phyloP scores from a whole-genome alignment of 306 rosid genomes.

The Mimosa bimucronata region DNA sequence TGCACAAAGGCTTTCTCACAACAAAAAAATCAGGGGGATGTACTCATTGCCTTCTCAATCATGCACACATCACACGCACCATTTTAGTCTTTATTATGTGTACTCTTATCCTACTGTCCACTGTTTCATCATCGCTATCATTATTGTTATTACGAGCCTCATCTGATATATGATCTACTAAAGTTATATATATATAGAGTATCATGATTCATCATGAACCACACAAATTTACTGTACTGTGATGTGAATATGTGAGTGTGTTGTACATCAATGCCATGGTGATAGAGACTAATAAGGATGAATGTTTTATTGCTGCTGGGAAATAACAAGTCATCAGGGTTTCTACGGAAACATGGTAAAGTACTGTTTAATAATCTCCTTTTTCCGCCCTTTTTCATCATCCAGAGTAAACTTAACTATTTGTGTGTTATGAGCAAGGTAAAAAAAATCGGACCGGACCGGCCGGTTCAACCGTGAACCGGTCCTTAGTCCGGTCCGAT shows the following conservation, averaged over 20 bases:
- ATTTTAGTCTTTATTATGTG: neutral
- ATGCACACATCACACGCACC: slow-evolving; percentile 24
- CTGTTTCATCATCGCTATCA: slow-evolving; percentile 19
- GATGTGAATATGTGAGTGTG: neutral
- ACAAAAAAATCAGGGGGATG: neutral
- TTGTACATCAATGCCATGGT: neutral
- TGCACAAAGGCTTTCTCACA: slow-evolving; percentile 6
- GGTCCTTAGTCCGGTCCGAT: no score
- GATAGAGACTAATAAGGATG: neutral
- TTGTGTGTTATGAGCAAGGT: no score
- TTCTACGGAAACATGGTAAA: neutral
- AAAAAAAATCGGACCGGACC: no score
- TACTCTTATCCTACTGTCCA: neutral
- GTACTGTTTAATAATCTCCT: neutral
- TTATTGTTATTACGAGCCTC: neutral
- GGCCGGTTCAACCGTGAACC: no score
- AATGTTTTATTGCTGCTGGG: neutral
- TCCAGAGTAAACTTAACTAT: neutral
- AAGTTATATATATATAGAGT: neutral
- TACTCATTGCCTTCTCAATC: slow-evolving; percentile 27
- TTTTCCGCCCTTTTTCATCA: no score
- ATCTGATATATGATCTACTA: neutral
- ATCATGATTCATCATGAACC: slow-evolving; percentile 16
- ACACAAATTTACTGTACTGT: neutral
- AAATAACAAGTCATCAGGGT: neutral